Conservation (phyloP, 257 asterid genomes). For the Scutellaria galericulata region DNA sequence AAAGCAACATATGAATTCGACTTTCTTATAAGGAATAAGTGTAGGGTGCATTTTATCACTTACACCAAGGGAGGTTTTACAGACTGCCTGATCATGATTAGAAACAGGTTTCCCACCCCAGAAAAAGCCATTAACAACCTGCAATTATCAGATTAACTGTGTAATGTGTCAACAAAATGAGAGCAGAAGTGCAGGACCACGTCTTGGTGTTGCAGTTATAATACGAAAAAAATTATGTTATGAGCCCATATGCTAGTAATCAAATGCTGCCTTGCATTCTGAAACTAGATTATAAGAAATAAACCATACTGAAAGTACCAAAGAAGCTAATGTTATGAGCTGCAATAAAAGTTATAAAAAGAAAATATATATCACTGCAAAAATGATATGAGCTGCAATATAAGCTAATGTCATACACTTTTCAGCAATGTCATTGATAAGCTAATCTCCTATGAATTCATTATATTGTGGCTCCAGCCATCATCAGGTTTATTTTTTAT, state of each 20-base stretch:
- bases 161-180: background rate
- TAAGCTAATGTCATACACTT: background rate
- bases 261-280: background rate
- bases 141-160: conserved; percentile 35
- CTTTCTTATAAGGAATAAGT: conserved; percentile 23
- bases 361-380: background rate
- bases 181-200: too few species aligned
- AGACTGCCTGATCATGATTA: conserved; percentile 51
- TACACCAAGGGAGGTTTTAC: conserved; percentile 84
- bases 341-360: background rate
- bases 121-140: conserved; percentile 94
- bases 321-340: background rate
- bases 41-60: conserved; percentile 42
- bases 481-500: background rate
- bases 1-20: conserved; percentile 26
- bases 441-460: background rate
- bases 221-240: background rate
- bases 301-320: background rate
- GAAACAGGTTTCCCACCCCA: conserved; percentile 76
- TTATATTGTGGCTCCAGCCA: conserved; percentile 12
- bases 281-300: background rate
- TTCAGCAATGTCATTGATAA: conserved; percentile 10
- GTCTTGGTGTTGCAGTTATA: background rate
- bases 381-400: background rate
- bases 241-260: conserved; percentile 2